These are phyloP conservation scores for Brassica nigra DNA, from an alignment of 345 rosid species.

Conservation along the genomic window DNA sequence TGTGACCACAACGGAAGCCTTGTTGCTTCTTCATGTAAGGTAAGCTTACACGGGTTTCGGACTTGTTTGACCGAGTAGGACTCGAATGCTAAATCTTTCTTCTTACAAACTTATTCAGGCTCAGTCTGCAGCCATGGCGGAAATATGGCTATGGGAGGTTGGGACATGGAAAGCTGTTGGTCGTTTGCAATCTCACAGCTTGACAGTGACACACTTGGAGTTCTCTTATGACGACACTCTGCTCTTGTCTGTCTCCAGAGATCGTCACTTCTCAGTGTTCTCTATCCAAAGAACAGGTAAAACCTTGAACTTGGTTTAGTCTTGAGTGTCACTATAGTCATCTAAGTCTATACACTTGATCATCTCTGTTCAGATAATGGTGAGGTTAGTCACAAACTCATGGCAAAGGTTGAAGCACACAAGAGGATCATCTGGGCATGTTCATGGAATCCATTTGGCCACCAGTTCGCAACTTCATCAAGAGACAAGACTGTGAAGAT, in stretches of 20 bases:
- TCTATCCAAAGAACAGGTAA: slow-evolving; percentile 63
- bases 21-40: slow-evolving; percentile 96
- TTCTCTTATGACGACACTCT: slow-evolving; percentile 74
- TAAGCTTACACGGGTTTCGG: slow-evolving; percentile 32
- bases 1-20: slow-evolving; percentile 73
- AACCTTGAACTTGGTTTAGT: background rate
- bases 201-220: slow-evolving; percentile 74
- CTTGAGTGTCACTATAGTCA: background rate
- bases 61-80: background rate
- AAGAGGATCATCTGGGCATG: slow-evolving; percentile 96
- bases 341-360: background rate
- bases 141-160: slow-evolving; percentile 83
- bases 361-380: slow-evolving; percentile 39
- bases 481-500: slow-evolving; percentile 89
- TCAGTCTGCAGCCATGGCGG: slow-evolving; percentile 77
- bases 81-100: no score
- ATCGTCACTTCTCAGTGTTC: slow-evolving; percentile 86
- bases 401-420: slow-evolving; percentile 79
- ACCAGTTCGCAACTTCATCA: slow-evolving; percentile 83
- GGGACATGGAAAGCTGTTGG: slow-evolving; percentile 67
- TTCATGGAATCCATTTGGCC: slow-evolving; percentile 91
- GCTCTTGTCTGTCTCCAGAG: slow-evolving; percentile 79
- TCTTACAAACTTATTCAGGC: slow-evolving; percentile 54
- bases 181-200: slow-evolving; percentile 80
- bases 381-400: slow-evolving; percentile 52